A percentile compares a stretch with the other conserved stretches of the same genome.
Evolutionary conservation across 176 grass and related monocot genomes (phyloP).

Genomic region (Eremochloa ophiuroides): DNA sequence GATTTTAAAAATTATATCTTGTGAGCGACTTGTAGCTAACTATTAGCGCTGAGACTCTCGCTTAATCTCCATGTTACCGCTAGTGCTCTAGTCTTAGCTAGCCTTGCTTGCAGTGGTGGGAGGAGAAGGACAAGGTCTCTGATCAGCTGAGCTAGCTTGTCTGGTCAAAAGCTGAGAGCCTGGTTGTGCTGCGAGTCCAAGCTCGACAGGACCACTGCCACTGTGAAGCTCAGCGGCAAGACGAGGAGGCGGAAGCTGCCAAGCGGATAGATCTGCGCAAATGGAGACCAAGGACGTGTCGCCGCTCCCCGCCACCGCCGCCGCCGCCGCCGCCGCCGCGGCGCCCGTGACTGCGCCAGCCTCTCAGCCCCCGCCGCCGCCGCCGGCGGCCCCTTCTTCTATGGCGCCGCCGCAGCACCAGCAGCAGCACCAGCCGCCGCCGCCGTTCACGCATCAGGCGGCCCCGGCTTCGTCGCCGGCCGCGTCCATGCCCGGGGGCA

Average conservation of each 20-base stretch:
- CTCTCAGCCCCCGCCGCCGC: conserved; percentile 9
- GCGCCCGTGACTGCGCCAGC: not conserved
- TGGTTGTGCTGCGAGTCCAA: conserved; percentile 12
- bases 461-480: not conserved
- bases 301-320: conserved; percentile 9
- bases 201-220: conserved; percentile 17
- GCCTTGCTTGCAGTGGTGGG: conserved; percentile 4
- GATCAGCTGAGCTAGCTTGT: conserved; percentile 22
- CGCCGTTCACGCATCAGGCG: conserved; percentile 16
- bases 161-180: conserved; percentile 25
- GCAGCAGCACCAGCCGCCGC: not conserved
- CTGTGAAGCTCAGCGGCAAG: not conserved
- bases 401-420: not conserved
- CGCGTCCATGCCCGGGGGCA: conserved; percentile 30
- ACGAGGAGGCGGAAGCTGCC: not conserved
- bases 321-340: not conserved
- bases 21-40: not conserved
- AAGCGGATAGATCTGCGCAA: conserved; percentile 32
- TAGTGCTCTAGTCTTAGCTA: conserved; percentile 13
- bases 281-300: conserved; percentile 60
- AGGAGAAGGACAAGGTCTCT: conserved; percentile 6
- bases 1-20: conserved; percentile 8
- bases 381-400: too few relatives aligned
- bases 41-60: not conserved
- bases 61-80: conserved; percentile 27